phyloP scores from a whole-genome alignment of 352 stramenopile species.

The Lagenidium giganteum region DNA sequence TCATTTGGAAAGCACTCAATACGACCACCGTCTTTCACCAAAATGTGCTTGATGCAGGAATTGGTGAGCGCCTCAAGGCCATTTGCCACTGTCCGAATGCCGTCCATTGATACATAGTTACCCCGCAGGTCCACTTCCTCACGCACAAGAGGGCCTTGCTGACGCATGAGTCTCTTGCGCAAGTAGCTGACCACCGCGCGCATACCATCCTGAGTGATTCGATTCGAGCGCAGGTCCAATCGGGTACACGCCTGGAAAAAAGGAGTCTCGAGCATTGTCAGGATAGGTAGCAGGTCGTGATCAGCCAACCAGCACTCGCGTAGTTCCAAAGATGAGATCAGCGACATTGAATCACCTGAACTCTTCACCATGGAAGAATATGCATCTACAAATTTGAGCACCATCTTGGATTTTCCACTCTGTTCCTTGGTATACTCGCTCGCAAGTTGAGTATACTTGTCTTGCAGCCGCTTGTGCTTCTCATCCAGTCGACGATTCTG shows the following conservation, averaged over 20 bases:
- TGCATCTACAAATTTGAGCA: conserved; percentile 26
- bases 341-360: background rate
- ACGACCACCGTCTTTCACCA: conserved; percentile 35
- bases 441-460: conserved; percentile 29
- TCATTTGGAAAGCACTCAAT: conserved; percentile 46
- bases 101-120: conserved; percentile 71
- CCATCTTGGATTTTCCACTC: conserved; percentile 38
- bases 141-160: conserved; percentile 9
- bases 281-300: conserved; percentile 34
- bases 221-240: conserved; percentile 57
- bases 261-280: conserved; percentile 31
- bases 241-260: conserved; percentile 10
- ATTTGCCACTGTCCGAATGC: conserved; percentile 45
- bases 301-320: conserved; percentile 49
- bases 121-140: conserved; percentile 53
- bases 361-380: conserved; percentile 6
- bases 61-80: conserved; percentile 30
- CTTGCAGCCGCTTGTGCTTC: conserved; percentile 19
- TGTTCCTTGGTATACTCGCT: conserved; percentile 35
- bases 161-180: conserved; percentile 14
- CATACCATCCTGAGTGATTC: conserved; percentile 48
- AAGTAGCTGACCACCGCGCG: conserved; percentile 25
- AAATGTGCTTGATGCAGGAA: conserved; percentile 25
- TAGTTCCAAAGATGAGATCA: conserved; percentile 25
- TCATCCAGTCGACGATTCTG: conserved; percentile 30